Percentiles rank a stretch among this genome's conserved stretches.
These are phyloP conservation scores for Phytophthora foliorum DNA, from an alignment of 352 stramenopile genomes.

Conservation along the genomic window DNA sequence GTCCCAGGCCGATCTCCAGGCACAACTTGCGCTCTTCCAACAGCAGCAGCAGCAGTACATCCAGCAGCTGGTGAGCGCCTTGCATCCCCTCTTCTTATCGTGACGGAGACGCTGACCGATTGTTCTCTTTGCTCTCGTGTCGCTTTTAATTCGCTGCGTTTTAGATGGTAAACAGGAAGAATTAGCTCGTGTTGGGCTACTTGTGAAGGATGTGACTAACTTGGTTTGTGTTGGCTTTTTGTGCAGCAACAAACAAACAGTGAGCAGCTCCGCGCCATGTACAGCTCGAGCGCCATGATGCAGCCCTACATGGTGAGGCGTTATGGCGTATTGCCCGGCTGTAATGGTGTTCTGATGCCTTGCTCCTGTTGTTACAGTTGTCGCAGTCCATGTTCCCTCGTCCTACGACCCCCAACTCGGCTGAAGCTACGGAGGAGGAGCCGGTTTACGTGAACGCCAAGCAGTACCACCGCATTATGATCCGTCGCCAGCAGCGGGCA, in stretches of 20 bases:
- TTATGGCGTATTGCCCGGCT: neutral
- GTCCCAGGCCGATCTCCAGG: constrained; percentile 52
- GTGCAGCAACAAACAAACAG: constrained; percentile 73
- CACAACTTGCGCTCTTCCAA: constrained; percentile 65
- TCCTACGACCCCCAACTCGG: constrained; percentile 51
- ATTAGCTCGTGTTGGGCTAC: neutral
- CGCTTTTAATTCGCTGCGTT: constrained; percentile 5
- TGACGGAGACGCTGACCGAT: constrained; percentile 12
- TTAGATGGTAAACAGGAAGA: constrained; percentile 44
- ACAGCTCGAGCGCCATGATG: constrained; percentile 86
- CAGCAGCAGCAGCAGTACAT: constrained; percentile 74
- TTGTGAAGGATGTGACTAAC: neutral
- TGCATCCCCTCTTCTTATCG: neutral
- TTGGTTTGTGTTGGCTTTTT: constrained; percentile 1
- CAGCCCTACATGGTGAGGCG: constrained; percentile 82
- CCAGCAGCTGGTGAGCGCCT: constrained; percentile 52
- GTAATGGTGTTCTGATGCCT: neutral
- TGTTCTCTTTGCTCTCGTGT: neutral
- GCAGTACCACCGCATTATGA: constrained; percentile 93
- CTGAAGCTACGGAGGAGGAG: constrained; percentile 81
- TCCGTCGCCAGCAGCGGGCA: constrained; percentile 85
- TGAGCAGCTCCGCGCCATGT: constrained; percentile 86
- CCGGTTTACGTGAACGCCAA: constrained; percentile 93
- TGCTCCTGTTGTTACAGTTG: constrained; percentile 39
- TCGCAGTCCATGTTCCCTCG: constrained; percentile 78